Percentiles rank a stretch among this genome's conserved stretches.
phyloP scores from a whole-genome alignment of 345 rosid genomes.

The Salix arbutifolia region DNA sequence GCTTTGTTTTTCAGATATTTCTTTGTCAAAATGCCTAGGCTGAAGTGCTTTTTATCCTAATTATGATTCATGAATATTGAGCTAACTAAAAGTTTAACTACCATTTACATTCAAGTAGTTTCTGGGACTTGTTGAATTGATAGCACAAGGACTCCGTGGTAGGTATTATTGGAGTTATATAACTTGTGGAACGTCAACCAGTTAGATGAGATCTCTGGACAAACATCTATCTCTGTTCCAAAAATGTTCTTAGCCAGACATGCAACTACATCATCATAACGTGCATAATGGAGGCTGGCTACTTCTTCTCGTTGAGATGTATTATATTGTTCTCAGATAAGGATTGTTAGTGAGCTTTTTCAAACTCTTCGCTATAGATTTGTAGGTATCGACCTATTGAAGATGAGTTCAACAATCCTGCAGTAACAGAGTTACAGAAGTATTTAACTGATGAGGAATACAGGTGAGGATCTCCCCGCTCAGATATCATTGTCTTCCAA shows the following conservation, averaged over 20 bases:
- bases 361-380: constrained; percentile 45
- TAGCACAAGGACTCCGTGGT: neutral
- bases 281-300: neutral
- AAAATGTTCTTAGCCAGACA: neutral
- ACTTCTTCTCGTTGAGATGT: neutral
- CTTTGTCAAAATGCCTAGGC: neutral
- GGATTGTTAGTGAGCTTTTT: neutral
- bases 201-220: neutral
- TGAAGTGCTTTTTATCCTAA: neutral
- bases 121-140: neutral
- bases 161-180: too few species aligned
- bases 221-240: neutral
- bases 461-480: constrained; percentile 38
- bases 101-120: neutral
- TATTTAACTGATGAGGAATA: constrained; percentile 75
- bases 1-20: neutral
- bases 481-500: too few species aligned
- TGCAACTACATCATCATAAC: neutral
- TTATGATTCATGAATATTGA: neutral
- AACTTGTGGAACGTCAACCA: neutral
- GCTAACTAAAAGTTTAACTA: neutral
- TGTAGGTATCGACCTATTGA: constrained; percentile 70
- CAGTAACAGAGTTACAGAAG: constrained; percentile 61
- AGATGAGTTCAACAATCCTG: constrained; percentile 82
- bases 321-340: neutral